Percentiles rank a stretch among this genome's conserved stretches.
These are phyloP conservation scores for Leptographium radiaticola DNA, from an alignment of 2,329 filamentous ascomycete genomes.

Conservation along the genomic window DNA sequence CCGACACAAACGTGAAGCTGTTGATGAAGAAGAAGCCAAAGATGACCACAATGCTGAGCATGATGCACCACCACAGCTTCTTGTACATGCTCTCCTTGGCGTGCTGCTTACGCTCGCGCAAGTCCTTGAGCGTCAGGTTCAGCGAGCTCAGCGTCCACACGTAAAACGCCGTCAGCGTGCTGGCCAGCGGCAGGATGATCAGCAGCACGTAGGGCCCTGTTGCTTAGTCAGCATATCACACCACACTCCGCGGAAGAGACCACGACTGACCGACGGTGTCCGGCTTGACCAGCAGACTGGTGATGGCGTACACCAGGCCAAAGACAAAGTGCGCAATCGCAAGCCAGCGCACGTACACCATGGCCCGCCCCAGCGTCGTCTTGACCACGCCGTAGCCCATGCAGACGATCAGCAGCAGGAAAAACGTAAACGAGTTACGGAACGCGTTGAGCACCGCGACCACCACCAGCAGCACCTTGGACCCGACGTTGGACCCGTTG, in stretches of 20 bases:
- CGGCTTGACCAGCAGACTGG: conserved; percentile 76
- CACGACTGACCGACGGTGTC: conserved; percentile 56
- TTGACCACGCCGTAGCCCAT: conserved; percentile 99
- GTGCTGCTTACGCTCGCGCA: conserved; percentile 87
- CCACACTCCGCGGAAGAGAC: not conserved
- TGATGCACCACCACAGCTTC: conserved; percentile 96
- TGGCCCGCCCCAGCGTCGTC: conserved; percentile 76
- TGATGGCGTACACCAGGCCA: conserved; percentile 83
- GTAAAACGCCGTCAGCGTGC: conserved; percentile 90
- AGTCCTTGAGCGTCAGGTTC: conserved; percentile 87
- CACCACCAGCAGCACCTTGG: conserved; percentile 76
- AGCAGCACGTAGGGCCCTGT: conserved; percentile 76
- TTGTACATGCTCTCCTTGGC: conserved; percentile 94
- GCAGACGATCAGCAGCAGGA: conserved; percentile 91
- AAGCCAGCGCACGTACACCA: conserved; percentile 85
- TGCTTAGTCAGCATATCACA: not conserved
- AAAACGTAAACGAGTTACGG: conserved; percentile 96
- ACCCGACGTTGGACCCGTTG: conserved; percentile 68
- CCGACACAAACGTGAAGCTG: conserved; percentile 84
- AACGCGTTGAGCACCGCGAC: conserved; percentile 90
- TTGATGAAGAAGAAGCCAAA: conserved; percentile 99
- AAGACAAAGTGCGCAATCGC: conserved; percentile 91
- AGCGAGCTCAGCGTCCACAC: conserved; percentile 97
- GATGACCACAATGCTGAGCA: conserved; percentile 84
- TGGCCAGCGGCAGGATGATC: conserved; percentile 83